phyloP scores from a whole-genome alignment of 1,139 yeast genomes.

The Nakaseomyces glabratus region DNA sequence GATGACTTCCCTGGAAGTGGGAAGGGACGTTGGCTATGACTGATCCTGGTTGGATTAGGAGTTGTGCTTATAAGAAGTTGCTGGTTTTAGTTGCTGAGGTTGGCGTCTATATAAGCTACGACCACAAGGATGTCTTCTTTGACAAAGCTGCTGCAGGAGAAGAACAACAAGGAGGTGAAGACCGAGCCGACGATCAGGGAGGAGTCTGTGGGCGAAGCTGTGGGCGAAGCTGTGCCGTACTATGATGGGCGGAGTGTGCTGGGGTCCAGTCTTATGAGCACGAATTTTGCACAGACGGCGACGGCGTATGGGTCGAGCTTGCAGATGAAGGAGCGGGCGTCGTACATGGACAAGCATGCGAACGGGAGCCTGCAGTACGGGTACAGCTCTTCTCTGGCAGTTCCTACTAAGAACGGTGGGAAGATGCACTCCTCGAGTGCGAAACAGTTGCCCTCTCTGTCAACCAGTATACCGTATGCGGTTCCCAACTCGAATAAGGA shows the following conservation, averaged over 20 bases:
- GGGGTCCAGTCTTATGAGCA: constrained; percentile 28
- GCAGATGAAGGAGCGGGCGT: constrained; percentile 17
- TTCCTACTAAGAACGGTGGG: constrained; percentile 1
- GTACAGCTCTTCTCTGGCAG: constrained; percentile 9
- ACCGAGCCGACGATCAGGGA: constrained; percentile 8
- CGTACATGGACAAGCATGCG: constrained; percentile 18
- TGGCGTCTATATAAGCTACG: too few relatives aligned
- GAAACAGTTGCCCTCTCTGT: constrained; percentile 34
- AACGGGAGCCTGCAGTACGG: constrained; percentile 4
- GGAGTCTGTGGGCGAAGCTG: constrained; percentile 20
- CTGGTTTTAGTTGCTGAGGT: too few relatives aligned
- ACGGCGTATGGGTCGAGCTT: constrained; percentile 20
- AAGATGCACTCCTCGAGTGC: constrained; percentile 3
- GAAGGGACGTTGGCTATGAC: too few relatives aligned
- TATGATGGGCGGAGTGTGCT: constrained; percentile 11
- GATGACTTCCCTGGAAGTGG: too few relatives aligned
- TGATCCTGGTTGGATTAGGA: too few relatives aligned
- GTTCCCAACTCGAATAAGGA: constrained; percentile 43
- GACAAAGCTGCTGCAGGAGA: constrained; percentile 30
- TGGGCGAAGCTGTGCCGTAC: constrained; percentile 4
- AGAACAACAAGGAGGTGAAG: constrained; percentile 21
- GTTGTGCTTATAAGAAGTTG: too few relatives aligned
- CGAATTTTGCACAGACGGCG: constrained; percentile 32
- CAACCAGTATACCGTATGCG: constrained; percentile 60
- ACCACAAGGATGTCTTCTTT: constrained; percentile 30